A percentile compares a stretch with the other conserved stretches of the same genome.
These are phyloP conservation scores for Phytophthora cryptogea DNA, from an alignment of 352 stramenopile genomes.

Conservation along the genomic window DNA sequence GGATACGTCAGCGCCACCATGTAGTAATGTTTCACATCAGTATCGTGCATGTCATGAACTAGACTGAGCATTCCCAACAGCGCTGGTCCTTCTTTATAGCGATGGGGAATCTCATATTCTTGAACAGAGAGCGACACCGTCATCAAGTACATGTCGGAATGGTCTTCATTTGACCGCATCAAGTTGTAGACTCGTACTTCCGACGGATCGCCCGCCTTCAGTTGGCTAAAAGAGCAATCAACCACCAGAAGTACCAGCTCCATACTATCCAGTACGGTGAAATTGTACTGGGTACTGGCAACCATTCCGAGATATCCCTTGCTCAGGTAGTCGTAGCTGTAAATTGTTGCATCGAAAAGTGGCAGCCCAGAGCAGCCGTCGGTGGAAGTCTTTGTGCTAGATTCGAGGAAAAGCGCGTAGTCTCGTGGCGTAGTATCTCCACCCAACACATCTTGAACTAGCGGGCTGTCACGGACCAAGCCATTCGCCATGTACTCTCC, in stretches of 20 bases:
- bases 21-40: constrained; percentile 26
- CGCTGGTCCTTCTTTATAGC: constrained; percentile 22
- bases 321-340: constrained; percentile 41
- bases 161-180: constrained; percentile 15
- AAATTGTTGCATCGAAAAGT: constrained; percentile 21
- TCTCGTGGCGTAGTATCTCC: constrained; percentile 31
- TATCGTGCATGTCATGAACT: constrained; percentile 30
- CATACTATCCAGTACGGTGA: constrained; percentile 27
- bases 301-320: constrained; percentile 26
- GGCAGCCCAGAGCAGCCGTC: constrained; percentile 14
- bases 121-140: constrained; percentile 37
- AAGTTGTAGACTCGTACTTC: constrained; percentile 33
- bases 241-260: constrained; percentile 46
- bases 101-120: constrained; percentile 25
- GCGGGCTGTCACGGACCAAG: constrained; percentile 32
- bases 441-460: constrained; percentile 20
- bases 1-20: constrained; percentile 34
- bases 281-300: constrained; percentile 35
- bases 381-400: constrained; percentile 17
- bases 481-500: constrained; percentile 29
- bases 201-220: constrained; percentile 19
- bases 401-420: constrained; percentile 38
- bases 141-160: constrained; percentile 23
- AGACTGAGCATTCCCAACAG: constrained; percentile 29
- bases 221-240: constrained; percentile 37